Base-by-base conservation (phyloP, 805 yeast species). In the Maudiozyma barnettii region DNA sequence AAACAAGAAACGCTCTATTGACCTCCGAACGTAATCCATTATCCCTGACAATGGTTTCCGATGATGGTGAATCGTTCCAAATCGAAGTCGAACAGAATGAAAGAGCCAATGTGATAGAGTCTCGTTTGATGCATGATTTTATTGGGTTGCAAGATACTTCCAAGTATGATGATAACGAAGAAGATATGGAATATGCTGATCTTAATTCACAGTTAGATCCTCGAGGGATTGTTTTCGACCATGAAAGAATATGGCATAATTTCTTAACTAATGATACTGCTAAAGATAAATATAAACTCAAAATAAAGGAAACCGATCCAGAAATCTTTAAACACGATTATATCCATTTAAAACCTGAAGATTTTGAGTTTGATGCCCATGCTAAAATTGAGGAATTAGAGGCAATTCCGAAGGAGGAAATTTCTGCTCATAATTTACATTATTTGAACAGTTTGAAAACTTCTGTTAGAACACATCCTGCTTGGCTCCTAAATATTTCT, bases 401-500 rank as follows among this genome's bases (percentile, higher is more conserved):
- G 41, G 41, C 52, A 5, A 45, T 52, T 45, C 41, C 58, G 10
- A 43, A 45, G 5, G 57, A 58, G 22, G 62, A 60, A 36, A 40
- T 58, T n/a, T 43, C 54, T 12, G 36, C 38, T 3, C 66, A 60
- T 43, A 60, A 64, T 7, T 22, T 42, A 38, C 49, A 53, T 5
- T 73, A 74, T 53, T 56, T 61, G 33, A 55, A 67, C 5, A 59
- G 70, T 43, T 57, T 74, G 41, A 52, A 60, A 43, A 56, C 56
- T 48, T 69, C 75, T 1, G 53, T 59, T 10, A 46, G 52, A 22
- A 55, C 57, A 5, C 59, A 59, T 18, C 56, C 62, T 19, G 61
- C 65, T 63, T 67, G 4, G 69, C 69, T 1, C 64, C 67, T 9
- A 73, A 76, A 49, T 72, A 73, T 55, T 73, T 58, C 39, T 46